These are phyloP conservation scores for Epichloe brachyelytri DNA, from an alignment of 2,329 filamentous ascomycete genomes.

Conservation along the genomic window DNA sequence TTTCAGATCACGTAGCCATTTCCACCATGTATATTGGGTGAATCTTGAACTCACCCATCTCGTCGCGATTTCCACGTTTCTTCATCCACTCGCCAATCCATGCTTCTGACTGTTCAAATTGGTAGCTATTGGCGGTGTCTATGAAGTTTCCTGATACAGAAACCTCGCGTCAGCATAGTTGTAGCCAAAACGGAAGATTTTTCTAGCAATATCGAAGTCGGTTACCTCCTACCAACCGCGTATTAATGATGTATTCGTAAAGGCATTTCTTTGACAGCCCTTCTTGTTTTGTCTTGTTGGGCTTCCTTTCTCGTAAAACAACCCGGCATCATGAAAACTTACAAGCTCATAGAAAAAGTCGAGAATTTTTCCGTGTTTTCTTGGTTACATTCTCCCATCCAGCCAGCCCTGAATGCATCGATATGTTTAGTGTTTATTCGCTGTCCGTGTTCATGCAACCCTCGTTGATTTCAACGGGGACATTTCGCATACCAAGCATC, in stretches of 20 bases:
- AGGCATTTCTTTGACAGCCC: neutral
- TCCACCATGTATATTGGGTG: neutral
- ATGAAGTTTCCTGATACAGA: slow-evolving; percentile 52
- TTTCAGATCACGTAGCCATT: neutral
- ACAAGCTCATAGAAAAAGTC: slow-evolving; percentile 51
- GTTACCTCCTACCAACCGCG: slow-evolving; percentile 13
- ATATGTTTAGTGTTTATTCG: neutral
- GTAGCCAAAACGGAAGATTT: neutral
- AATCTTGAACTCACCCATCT: slow-evolving; percentile 33
- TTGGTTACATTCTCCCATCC: slow-evolving; percentile 54
- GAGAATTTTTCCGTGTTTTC: slow-evolving; percentile 48
- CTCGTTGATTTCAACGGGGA: neutral
- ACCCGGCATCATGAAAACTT: slow-evolving; percentile 1
- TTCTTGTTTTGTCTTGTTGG: neutral
- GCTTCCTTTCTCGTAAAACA: neutral
- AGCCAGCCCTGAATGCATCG: slow-evolving; percentile 28
- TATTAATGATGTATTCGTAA: neutral
- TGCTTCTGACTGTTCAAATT: slow-evolving; percentile 45
- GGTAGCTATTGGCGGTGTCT: slow-evolving; percentile 59
- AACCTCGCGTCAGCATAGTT: neutral
- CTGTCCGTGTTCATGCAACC: neutral
- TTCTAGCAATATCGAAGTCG: neutral
- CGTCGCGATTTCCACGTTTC: slow-evolving; percentile 48
- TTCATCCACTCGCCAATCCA: slow-evolving; percentile 64
- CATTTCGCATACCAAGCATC: slow-evolving; percentile 29